phyloP scores from a whole-genome alignment of 2,329 filamentous ascomycete genomes.

The Cladorrhinum sp. region DNA sequence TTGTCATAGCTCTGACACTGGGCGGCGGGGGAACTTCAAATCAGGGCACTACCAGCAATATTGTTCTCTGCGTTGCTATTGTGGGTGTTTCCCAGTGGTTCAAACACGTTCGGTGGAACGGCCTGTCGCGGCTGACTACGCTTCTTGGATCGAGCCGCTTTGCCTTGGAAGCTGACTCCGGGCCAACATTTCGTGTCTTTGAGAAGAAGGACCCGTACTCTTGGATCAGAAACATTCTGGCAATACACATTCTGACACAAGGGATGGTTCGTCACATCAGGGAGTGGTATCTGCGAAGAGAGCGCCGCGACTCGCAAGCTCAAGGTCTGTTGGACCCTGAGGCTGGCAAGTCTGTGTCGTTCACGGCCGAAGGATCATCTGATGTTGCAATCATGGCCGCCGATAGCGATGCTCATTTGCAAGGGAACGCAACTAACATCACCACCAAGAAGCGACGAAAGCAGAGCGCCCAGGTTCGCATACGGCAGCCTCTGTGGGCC shows the following conservation, averaged over 20 bases:
- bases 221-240: slow-evolving; percentile 66
- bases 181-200: slow-evolving; percentile 44
- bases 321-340: slow-evolving; percentile 59
- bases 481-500: slow-evolving; percentile 90
- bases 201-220: slow-evolving; percentile 59
- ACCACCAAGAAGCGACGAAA: slow-evolving; percentile 81
- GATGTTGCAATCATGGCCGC: slow-evolving; percentile 50
- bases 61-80: slow-evolving; percentile 67
- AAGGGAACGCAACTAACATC: slow-evolving; percentile 50
- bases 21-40: slow-evolving; percentile 73
- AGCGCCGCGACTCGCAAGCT: slow-evolving; percentile 51
- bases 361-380: slow-evolving; percentile 36
- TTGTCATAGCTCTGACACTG: slow-evolving; percentile 86
- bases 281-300: slow-evolving; percentile 62
- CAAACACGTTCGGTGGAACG: slow-evolving; percentile 43
- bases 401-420: slow-evolving; percentile 52
- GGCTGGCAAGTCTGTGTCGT: slow-evolving; percentile 48
- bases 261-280: slow-evolving; percentile 68
- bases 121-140: slow-evolving; percentile 40
- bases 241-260: slow-evolving; percentile 73
- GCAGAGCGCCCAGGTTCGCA: slow-evolving; percentile 85
- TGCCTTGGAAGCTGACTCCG: slow-evolving; percentile 40
- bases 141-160: slow-evolving; percentile 31
- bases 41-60: slow-evolving; percentile 67
- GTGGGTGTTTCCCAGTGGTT: slow-evolving; percentile 57